Percentiles rank a stretch among this genome's conserved stretches.
These are phyloP conservation scores for Tylopilus felleus DNA, from an alignment of 768 basidiomycete genomes.

Conservation along the genomic window DNA sequence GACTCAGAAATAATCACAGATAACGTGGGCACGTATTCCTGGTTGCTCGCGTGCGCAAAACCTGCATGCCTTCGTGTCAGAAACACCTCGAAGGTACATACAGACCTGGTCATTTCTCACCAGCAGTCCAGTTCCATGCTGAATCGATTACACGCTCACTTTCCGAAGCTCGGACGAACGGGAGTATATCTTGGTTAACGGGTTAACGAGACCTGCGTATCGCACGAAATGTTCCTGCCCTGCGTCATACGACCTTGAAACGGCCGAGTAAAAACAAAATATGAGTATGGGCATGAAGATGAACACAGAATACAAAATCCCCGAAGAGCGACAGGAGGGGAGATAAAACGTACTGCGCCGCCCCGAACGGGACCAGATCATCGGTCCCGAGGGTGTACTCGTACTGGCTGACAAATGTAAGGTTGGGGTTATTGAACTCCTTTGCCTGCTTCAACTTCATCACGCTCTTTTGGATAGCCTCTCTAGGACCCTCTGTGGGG, in stretches of 20 bases:
- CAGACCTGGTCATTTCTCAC: conserved; percentile 35
- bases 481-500: conserved; percentile 42
- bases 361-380: conserved; percentile 64
- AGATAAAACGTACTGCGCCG: conserved; percentile 59
- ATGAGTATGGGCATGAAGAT: conserved; percentile 14
- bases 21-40: conserved; percentile 42
- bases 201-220: conserved; percentile 46
- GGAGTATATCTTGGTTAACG: conserved; percentile 42
- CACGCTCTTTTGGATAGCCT: conserved; percentile 44
- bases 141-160: conserved; percentile 57
- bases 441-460: conserved; percentile 48
- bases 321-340: conserved; percentile 17
- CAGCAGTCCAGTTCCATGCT: conserved; percentile 64
- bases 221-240: conserved; percentile 49
- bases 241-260: conserved; percentile 44
- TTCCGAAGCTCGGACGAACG: conserved; percentile 49
- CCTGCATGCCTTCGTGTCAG: not conserved
- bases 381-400: conserved; percentile 53
- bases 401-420: conserved; percentile 55
- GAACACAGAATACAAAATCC: conserved; percentile 36
- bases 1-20: conserved; percentile 55
- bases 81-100: not conserved
- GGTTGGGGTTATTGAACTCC: conserved; percentile 38
- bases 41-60: conserved; percentile 50
- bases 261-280: not conserved